Evolutionary conservation across 768 basidiomycete species (phyloP).

Genomic region (Pisolithus orientalis): DNA sequence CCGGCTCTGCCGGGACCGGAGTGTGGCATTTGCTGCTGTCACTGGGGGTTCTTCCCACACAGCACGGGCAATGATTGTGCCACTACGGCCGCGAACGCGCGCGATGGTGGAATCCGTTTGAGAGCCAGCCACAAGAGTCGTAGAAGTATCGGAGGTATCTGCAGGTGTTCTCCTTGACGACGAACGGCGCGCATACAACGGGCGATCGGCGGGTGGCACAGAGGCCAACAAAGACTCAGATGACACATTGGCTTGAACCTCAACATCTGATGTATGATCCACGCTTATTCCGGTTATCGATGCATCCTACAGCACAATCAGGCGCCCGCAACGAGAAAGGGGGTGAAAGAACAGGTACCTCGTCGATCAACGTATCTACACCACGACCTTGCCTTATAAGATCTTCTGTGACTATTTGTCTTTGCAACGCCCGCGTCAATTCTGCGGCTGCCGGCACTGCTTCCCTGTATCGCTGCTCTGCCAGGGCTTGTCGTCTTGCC

Average conservation of each 20-base stretch:
- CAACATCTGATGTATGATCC: conserved; percentile 16
- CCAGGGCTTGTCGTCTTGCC: conserved; percentile 50
- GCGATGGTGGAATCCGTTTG: conserved; percentile 59
- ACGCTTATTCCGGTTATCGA: conserved; percentile 25
- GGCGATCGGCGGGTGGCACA: conserved; percentile 15
- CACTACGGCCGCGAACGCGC: conserved; percentile 61
- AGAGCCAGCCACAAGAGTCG: conserved; percentile 56
- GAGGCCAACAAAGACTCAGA: conserved; percentile 13
- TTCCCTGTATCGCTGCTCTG: conserved; percentile 53
- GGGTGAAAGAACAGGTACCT: conserved; percentile 15
- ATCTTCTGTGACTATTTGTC: conserved; percentile 37
- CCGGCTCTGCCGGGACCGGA: conserved; percentile 26
- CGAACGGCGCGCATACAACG: conserved; percentile 13
- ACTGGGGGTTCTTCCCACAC: conserved; percentile 44
- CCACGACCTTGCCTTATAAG: conserved; percentile 14
- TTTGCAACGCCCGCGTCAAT: conserved; percentile 50
- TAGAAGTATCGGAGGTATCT: conserved; percentile 58
- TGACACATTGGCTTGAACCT: conserved; percentile 15
- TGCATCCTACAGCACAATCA: conserved; percentile 21
- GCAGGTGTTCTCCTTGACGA: conserved; percentile 44
- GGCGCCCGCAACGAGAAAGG: not conserved
- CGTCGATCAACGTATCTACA: conserved; percentile 11
- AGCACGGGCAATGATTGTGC: conserved; percentile 65
- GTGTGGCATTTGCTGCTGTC: conserved; percentile 11
- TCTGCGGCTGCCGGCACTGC: conserved; percentile 40